These are phyloP conservation scores for Lolium multiflorum DNA, from an alignment of 176 grass and related monocot genomes.

Conservation along the genomic window DNA sequence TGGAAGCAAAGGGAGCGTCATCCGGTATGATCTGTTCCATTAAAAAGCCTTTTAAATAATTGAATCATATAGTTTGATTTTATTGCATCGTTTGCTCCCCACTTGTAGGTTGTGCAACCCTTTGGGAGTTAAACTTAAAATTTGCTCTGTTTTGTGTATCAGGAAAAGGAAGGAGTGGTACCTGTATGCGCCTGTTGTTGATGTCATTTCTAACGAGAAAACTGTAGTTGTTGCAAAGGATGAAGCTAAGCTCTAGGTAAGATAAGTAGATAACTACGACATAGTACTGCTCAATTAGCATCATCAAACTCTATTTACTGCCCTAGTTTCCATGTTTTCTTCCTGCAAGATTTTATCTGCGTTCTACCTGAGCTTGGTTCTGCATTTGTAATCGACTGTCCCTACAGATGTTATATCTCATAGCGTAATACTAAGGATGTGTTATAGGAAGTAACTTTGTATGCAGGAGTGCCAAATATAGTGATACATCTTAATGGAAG, in stretches of 20 bases:
- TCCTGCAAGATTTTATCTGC: background rate
- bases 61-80: background rate
- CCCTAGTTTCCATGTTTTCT: background rate
- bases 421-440: background rate
- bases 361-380: no score
- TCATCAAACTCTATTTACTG: background rate
- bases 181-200: conserved; percentile 79
- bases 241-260: conserved; percentile 68
- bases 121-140: background rate
- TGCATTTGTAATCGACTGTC: background rate
- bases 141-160: conserved; percentile 25
- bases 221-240: conserved; percentile 53
- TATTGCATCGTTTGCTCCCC: background rate
- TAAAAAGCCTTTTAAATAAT: background rate
- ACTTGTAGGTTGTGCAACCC: background rate
- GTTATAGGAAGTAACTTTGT: background rate
- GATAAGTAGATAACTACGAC: conserved; percentile 11
- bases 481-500: background rate
- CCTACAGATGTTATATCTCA: background rate
- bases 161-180: conserved; percentile 99
- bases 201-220: conserved; percentile 73
- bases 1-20: conserved; percentile 86
- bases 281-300: background rate
- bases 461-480: background rate
- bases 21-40: conserved; percentile 54